Conservation (phyloP, 2,329 filamentous ascomycete species). For the Acephala macrosclerotiorum region DNA sequence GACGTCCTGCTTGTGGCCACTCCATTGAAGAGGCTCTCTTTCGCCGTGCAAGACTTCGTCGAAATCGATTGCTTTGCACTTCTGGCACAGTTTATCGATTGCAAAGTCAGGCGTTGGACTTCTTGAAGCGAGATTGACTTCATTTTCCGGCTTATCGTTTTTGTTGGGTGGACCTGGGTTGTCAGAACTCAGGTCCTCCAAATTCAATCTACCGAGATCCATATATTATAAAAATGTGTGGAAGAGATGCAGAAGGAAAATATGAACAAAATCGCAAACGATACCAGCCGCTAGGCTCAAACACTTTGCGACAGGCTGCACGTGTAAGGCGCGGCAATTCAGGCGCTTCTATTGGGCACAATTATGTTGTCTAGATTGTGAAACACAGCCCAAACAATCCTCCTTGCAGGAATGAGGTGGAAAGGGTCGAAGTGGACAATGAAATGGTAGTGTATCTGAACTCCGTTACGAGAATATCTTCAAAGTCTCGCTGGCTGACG, state of each 20-base stretch:
- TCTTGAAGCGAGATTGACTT: background rate
- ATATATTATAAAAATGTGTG: background rate
- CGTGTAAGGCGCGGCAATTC: background rate
- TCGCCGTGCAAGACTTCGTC: background rate
- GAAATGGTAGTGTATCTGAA: too few relatives aligned
- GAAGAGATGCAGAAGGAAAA: background rate
- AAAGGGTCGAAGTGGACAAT: background rate
- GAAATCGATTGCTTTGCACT: constrained; percentile 9
- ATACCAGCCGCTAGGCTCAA: background rate
- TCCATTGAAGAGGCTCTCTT: background rate
- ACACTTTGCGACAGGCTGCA: background rate
- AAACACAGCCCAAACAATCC: background rate
- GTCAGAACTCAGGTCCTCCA: background rate
- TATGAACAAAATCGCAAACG: background rate
- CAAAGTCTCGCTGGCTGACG: too few relatives aligned
- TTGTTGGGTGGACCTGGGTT: background rate
- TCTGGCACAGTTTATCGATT: background rate
- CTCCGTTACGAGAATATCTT: too few relatives aligned
- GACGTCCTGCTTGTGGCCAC: background rate
- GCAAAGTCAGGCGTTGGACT: background rate
- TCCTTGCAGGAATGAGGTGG: background rate
- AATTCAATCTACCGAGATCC: background rate
- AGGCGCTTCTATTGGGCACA: background rate
- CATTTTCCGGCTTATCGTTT: background rate
- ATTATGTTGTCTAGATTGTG: background rate